Conservation (phyloP, 83 land plant species). For the Diphasiastrum complanatum region DNA sequence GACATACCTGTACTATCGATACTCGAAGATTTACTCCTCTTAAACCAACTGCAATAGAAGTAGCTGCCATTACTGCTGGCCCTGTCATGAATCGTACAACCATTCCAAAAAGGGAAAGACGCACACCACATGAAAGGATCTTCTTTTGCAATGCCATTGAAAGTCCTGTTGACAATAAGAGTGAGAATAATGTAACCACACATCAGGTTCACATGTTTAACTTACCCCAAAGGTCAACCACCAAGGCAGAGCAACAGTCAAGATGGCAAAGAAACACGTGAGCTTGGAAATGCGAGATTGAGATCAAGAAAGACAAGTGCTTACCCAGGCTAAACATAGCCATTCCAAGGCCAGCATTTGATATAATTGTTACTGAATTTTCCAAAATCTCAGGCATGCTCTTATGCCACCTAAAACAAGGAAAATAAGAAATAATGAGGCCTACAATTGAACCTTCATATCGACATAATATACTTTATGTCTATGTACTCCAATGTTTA, state of each 20-base stretch:
- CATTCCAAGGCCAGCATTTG: slow-evolving; percentile 64
- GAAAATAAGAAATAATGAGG: too few relatives aligned
- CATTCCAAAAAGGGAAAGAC: slow-evolving; percentile 50
- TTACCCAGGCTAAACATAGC: slow-evolving; percentile 71
- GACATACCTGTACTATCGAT: slow-evolving; percentile 58
- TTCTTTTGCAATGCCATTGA: slow-evolving; percentile 60
- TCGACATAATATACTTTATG: too few relatives aligned
- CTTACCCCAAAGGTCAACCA: background rate
- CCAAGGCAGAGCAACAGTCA: background rate
- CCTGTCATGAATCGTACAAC: slow-evolving; percentile 49
- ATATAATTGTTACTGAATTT: slow-evolving; percentile 44
- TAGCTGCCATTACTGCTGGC: slow-evolving; percentile 60
- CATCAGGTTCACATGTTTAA: background rate
- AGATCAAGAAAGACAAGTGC: slow-evolving; percentile 1
- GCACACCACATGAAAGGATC: slow-evolving; percentile 53
- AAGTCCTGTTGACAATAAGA: slow-evolving; percentile 30
- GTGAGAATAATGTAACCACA: background rate
- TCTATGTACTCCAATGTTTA: too few relatives aligned
- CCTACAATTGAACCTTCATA: too few relatives aligned
- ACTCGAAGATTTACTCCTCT: slow-evolving; percentile 46
- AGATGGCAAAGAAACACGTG: background rate
- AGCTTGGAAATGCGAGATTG: background rate
- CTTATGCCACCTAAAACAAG: slow-evolving; percentile 38
- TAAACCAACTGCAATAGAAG: slow-evolving; percentile 54
- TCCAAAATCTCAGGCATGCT: slow-evolving; percentile 47